Conservation (phyloP, 768 basidiomycete species). For the Boletus pseudopeckii region DNA sequence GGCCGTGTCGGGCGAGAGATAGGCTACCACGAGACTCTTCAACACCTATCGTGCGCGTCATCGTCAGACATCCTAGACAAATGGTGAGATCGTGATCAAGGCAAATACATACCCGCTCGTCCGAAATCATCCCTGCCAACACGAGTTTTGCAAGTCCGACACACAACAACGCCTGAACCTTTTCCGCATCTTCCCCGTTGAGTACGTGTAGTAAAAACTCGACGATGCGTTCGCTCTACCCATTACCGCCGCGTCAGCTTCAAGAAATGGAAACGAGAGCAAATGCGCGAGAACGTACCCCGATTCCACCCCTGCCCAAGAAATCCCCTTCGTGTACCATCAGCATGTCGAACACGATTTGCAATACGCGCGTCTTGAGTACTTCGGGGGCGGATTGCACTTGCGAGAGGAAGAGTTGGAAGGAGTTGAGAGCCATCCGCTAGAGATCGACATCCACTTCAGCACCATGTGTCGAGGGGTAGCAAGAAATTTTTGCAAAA, state of each 20-base stretch:
- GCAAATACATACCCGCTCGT: slow-evolving; percentile 53
- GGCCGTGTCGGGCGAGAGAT: slow-evolving; percentile 75
- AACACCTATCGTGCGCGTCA: slow-evolving; percentile 37
- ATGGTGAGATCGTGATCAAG: background rate
- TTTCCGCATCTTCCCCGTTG: slow-evolving; percentile 52
- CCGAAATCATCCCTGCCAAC: slow-evolving; percentile 69
- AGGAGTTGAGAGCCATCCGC: slow-evolving; percentile 44
- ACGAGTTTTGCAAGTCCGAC: slow-evolving; percentile 86
- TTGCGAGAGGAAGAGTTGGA: slow-evolving; percentile 82
- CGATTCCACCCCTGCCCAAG: slow-evolving; percentile 43
- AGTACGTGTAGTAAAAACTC: slow-evolving; percentile 61
- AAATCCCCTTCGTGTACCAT: slow-evolving; percentile 77
- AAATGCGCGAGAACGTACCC: slow-evolving; percentile 24
- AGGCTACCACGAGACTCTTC: slow-evolving; percentile 51
- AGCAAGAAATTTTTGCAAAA: background rate
- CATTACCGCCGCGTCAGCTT: background rate
- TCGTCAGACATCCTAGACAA: background rate
- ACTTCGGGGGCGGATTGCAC: slow-evolving; percentile 59
- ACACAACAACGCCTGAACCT: slow-evolving; percentile 68
- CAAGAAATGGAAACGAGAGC: background rate
- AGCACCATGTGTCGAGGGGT: background rate
- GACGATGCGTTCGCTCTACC: slow-evolving; percentile 56
- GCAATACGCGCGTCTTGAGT: slow-evolving; percentile 67
- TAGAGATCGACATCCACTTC: background rate
- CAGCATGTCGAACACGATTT: slow-evolving; percentile 80